Evolutionary conservation across 441 rosid species (phyloP).

Genomic region (Pelargonium myrrhifolium): DNA sequence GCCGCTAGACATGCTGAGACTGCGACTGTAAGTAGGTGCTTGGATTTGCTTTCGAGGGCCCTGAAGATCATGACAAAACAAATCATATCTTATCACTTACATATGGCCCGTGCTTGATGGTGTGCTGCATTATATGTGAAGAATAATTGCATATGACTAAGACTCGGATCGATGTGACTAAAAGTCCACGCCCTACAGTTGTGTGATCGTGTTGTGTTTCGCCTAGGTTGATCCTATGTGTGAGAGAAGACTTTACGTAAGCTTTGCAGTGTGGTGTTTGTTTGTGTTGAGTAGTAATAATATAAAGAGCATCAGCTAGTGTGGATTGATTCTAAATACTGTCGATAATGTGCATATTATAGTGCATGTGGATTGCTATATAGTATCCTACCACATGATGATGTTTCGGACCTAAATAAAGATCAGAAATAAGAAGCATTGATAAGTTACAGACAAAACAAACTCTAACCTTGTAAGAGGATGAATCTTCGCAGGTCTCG

Average conservation of each 20-base stretch:
- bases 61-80: no score
- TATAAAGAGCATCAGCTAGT: background rate
- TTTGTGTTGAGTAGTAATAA: background rate
- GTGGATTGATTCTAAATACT: background rate
- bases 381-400: no score
- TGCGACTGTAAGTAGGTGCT: background rate
- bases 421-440: no score
- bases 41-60: background rate
- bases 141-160: background rate
- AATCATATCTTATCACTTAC: no score
- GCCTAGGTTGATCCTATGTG: no score
- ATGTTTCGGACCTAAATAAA: no score
- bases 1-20: constrained; percentile 39
- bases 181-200: constrained; percentile 5
- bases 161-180: background rate
- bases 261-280: background rate
- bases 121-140: background rate
- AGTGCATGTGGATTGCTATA: no score
- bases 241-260: background rate
- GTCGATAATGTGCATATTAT: no score
- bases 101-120: background rate
- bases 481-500: no score
- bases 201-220: background rate
- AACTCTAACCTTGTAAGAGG: no score
- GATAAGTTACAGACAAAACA: no score